Percentiles rank a stretch among this genome's conserved stretches.
phyloP scores from a whole-genome alignment of 2,329 filamentous ascomycete genomes.

The Neonectria coccinea region DNA sequence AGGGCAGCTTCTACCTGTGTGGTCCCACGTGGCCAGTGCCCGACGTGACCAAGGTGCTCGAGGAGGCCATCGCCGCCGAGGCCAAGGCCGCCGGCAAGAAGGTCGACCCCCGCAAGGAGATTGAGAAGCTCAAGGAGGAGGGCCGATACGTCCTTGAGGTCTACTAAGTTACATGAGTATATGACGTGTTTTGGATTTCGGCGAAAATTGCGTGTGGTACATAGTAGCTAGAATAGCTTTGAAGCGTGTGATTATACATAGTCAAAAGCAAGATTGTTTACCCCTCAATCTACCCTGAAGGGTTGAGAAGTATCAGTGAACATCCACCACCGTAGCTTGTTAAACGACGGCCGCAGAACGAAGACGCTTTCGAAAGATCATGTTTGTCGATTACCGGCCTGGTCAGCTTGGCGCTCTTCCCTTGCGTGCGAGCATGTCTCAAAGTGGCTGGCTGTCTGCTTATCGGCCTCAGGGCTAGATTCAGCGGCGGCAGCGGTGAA shows the following conservation, averaged over 20 bases:
- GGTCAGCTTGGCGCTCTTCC: too few relatives aligned
- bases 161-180: conserved; percentile 69
- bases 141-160: conserved; percentile 96
- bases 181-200: conserved; percentile 28
- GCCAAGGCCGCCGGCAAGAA: conserved; percentile 79
- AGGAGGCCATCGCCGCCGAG: conserved; percentile 88
- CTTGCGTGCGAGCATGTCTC: background rate
- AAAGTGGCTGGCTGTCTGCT: background rate
- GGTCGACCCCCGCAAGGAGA: conserved; percentile 88
- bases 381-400: background rate
- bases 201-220: conserved; percentile 39
- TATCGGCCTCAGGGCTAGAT: background rate
- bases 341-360: background rate
- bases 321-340: background rate
- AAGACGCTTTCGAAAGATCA: background rate
- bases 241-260: conserved; percentile 39
- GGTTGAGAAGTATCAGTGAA: too few relatives aligned
- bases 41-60: conserved; percentile 91
- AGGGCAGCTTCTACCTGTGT: conserved; percentile 96
- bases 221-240: conserved; percentile 40
- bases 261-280: conserved; percentile 17
- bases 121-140: conserved; percentile 97
- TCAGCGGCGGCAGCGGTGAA: background rate
- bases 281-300: background rate
- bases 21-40: conserved; percentile 98